Conservation (phyloP, 2,329 filamentous ascomycete genomes). For the Fragosphaeria purpurea region DNA sequence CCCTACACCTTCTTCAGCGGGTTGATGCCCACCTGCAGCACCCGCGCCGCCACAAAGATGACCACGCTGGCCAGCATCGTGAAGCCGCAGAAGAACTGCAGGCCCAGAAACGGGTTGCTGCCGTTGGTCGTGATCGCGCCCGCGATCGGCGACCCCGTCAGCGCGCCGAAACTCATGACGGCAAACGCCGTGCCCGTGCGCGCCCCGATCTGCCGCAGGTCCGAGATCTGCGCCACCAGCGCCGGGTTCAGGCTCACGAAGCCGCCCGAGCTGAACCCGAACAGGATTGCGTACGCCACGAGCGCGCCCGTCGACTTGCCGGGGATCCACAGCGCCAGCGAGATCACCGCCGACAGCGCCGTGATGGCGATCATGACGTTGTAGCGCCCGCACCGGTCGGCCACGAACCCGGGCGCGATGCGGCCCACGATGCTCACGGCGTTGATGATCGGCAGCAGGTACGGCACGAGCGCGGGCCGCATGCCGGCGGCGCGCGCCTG, state of each 20-base stretch:
- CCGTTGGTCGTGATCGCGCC: conserved; percentile 36
- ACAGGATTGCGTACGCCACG: conserved; percentile 51
- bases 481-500: conserved; percentile 37
- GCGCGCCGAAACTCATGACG: conserved; percentile 43
- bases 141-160: conserved; percentile 49
- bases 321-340: conserved; percentile 32
- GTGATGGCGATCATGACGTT: conserved; percentile 37
- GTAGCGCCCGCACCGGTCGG: conserved; percentile 29
- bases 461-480: conserved; percentile 29
- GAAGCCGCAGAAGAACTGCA: conserved; percentile 48
- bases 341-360: conserved; percentile 28
- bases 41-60: conserved; percentile 17
- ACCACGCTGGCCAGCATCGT: conserved; percentile 22
- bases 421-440: conserved; percentile 40
- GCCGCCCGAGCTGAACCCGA: conserved; percentile 55
- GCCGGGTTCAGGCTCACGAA: conserved; percentile 50
- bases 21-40: conserved; percentile 18
- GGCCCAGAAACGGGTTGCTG: conserved; percentile 34
- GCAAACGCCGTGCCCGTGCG: conserved; percentile 48
- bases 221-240: conserved; percentile 49
- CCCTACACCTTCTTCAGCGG: conserved; percentile 13
- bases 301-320: conserved; percentile 39
- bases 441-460: conserved; percentile 48
- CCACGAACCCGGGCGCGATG: conserved; percentile 39
- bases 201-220: conserved; percentile 49